Evolutionary conservation across 305 asterid genomes (phyloP).

Genomic region (Plantago lanceolata): DNA sequence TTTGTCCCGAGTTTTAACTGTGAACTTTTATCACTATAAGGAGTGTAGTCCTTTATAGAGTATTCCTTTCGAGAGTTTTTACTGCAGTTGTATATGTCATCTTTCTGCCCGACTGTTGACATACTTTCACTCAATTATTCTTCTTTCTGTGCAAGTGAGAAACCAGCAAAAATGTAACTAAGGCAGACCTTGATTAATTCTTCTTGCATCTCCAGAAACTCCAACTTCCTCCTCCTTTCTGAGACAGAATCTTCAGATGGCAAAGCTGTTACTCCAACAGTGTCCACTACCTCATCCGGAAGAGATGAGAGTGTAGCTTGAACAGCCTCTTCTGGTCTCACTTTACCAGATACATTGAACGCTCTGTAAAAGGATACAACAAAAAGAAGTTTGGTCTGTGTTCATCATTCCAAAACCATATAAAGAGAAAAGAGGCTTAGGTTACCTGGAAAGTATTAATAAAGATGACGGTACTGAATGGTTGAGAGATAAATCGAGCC

Average conservation of each 20-base stretch:
- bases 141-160: slow-evolving; percentile 23
- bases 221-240: slow-evolving; percentile 93
- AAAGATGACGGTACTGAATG: slow-evolving; percentile 90
- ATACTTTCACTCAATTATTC: slow-evolving; percentile 13
- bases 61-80: too few relatives aligned
- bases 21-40: too few relatives aligned
- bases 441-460: slow-evolving; percentile 85
- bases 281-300: slow-evolving; percentile 98
- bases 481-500: slow-evolving; percentile 95
- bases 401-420: slow-evolving; percentile 24
- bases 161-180: slow-evolving; percentile 20
- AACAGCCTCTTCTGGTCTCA: slow-evolving; percentile 92
- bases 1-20: too few relatives aligned
- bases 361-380: slow-evolving; percentile 52
- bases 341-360: slow-evolving; percentile 83
- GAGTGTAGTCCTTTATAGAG: too few relatives aligned
- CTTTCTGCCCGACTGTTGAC: neutral
- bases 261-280: slow-evolving; percentile 77
- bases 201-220: slow-evolving; percentile 96
- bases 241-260: slow-evolving; percentile 91
- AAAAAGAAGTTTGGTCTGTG: slow-evolving; percentile 17
- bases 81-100: neutral
- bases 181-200: slow-evolving; percentile 83
- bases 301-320: slow-evolving; percentile 96
- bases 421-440: slow-evolving; percentile 16